Conservation (phyloP, 129 eudicot genomes). For the Pittosporum tobira region DNA sequence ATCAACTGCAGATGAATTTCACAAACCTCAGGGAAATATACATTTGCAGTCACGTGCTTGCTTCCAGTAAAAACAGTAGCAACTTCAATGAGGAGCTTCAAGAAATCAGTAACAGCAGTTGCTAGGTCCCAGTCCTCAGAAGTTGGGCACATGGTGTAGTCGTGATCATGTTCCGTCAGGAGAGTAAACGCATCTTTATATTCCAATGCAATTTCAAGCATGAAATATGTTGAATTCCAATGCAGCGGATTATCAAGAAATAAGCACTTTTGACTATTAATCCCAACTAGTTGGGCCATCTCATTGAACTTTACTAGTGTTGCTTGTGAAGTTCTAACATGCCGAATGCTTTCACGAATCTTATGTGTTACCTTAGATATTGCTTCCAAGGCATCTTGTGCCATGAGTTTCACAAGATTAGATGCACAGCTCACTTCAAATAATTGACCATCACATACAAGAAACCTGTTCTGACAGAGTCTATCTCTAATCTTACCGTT, state of each 20-base stretch:
- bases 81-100: constrained; percentile 72
- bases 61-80: constrained; percentile 49
- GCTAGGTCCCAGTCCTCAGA: constrained; percentile 64
- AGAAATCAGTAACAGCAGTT: constrained; percentile 41
- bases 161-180: constrained; percentile 62
- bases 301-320: constrained; percentile 66
- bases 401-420: constrained; percentile 62
- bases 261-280: constrained; percentile 40
- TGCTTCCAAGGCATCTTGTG: constrained; percentile 62
- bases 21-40: constrained; percentile 78
- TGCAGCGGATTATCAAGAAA: constrained; percentile 46
- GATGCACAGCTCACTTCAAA: constrained; percentile 87
- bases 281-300: constrained; percentile 59
- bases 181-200: constrained; percentile 62
- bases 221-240: constrained; percentile 73
- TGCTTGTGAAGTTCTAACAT: constrained; percentile 55
- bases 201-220: constrained; percentile 74
- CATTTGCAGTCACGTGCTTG: constrained; percentile 63
- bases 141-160: constrained; percentile 50
- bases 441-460: constrained; percentile 65
- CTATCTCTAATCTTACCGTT: constrained; percentile 61
- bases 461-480: constrained; percentile 70
- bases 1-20: constrained; percentile 77
- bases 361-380: constrained; percentile 38
- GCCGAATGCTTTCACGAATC: constrained; percentile 64